phyloP scores from a whole-genome alignment of 1,284 basidiomycete genomes.

The Laetiporus sulphureus region DNA sequence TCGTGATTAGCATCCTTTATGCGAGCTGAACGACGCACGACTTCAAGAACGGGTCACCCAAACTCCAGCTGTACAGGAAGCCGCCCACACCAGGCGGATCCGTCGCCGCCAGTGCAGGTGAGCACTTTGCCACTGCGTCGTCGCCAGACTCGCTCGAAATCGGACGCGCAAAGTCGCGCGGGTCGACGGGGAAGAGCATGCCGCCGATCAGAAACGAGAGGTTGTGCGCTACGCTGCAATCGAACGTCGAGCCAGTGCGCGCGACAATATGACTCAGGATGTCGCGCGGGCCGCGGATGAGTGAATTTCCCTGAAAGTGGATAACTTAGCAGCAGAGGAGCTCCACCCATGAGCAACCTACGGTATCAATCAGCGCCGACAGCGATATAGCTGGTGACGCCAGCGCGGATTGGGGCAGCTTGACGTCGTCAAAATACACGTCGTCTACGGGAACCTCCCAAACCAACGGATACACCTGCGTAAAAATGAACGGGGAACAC shows the following conservation, averaged over 20 bases:
- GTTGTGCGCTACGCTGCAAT: constrained; percentile 44
- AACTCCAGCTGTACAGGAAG: constrained; percentile 31
- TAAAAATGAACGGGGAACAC: neutral
- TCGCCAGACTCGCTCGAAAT: constrained; percentile 18
- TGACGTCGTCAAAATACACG: constrained; percentile 46
- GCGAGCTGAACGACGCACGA: constrained; percentile 23
- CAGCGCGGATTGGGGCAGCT: constrained; percentile 36
- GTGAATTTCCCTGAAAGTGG: constrained; percentile 28
- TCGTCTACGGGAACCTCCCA: constrained; percentile 56
- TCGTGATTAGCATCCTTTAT: neutral
- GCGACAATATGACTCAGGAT: constrained; percentile 32
- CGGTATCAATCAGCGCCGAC: constrained; percentile 47
- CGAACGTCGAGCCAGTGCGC: constrained; percentile 23
- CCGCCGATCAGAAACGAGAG: constrained; percentile 59
- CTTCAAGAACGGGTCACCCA: constrained; percentile 36
- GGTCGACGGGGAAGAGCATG: constrained; percentile 55
- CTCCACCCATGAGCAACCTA: constrained; percentile 20
- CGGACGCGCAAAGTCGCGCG: constrained; percentile 49
- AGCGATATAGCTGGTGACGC: constrained; percentile 28
- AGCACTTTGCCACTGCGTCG: constrained; percentile 37
- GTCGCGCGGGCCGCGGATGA: constrained; percentile 32
- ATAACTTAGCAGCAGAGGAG: neutral
- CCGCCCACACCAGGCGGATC: constrained; percentile 39
- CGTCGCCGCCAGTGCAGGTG: constrained; percentile 39
- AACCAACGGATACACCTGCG: constrained; percentile 26